Percentiles rank a stretch among this genome's conserved stretches.
Conservation (phyloP, 108 stramenopile genomes). For the Halocafeteria seosinensis region DNA sequence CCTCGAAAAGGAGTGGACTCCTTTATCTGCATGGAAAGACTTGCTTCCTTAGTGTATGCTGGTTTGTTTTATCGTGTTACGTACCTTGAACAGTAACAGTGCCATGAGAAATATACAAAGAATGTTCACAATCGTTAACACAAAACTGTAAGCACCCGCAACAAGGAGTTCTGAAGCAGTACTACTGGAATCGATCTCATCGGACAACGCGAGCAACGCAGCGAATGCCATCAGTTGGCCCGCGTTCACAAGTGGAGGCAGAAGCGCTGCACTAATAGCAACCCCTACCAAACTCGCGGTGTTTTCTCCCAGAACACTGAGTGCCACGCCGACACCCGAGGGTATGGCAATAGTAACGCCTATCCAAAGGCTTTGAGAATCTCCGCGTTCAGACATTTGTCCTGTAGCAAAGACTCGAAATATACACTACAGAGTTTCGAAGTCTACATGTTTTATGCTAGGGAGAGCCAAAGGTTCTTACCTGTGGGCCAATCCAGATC, state of each 20-base stretch:
- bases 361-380: conserved; percentile 20
- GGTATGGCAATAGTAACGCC: conserved; percentile 59
- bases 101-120: conserved; percentile 42
- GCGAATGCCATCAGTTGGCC: conserved; percentile 15
- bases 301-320: conserved; percentile 50
- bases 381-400: conserved; percentile 49
- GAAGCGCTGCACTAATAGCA: conserved; percentile 60
- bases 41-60: no score
- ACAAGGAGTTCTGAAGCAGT: not conserved
- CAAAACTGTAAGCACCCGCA: conserved; percentile 20
- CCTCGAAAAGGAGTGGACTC: conserved; percentile 7
- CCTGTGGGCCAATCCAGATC: conserved; percentile 40
- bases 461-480: no score
- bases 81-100: conserved; percentile 43
- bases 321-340: conserved; percentile 65
- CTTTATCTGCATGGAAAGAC: no score
- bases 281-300: conserved; percentile 60
- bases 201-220: not conserved
- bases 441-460: no score
- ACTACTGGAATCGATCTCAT: not conserved
- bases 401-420: no score
- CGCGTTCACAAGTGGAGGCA: conserved; percentile 65
- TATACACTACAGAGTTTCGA: conserved; percentile 7
- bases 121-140: conserved; percentile 51
- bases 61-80: conserved; percentile 43